Evolutionary conservation across 148 eudicot species (phyloP).

Genomic region (Rhododendron henanense): DNA sequence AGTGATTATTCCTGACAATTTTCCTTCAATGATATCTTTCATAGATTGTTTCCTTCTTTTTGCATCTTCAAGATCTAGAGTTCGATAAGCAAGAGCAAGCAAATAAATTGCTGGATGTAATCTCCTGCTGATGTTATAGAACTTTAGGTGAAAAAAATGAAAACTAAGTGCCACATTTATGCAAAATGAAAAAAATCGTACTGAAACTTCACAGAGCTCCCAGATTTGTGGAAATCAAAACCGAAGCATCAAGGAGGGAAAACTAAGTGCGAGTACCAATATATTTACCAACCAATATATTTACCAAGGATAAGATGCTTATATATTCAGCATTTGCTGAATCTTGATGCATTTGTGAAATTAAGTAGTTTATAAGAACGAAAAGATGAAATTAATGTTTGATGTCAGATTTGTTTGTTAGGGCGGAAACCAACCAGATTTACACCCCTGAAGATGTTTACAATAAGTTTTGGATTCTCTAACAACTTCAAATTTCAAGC

Average conservation of each 20-base stretch:
- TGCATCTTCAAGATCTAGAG: constrained; percentile 72
- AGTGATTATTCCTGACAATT: constrained; percentile 40
- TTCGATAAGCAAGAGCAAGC: constrained; percentile 90
- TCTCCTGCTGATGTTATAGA: constrained; percentile 49
- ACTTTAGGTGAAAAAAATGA: not conserved
- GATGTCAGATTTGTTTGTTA: not conserved
- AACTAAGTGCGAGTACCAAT: not conserved
- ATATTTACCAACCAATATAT: not conserved
- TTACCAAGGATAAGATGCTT: not conserved
- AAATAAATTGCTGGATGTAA: constrained; percentile 95
- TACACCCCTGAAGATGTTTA: not conserved
- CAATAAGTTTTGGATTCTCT: not conserved
- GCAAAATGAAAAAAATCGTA: not conserved
- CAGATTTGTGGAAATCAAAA: not conserved
- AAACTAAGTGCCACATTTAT: not conserved
- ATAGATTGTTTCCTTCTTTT: constrained; percentile 47
- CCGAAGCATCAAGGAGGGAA: not conserved
- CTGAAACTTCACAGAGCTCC: not conserved
- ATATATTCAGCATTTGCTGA: not conserved
- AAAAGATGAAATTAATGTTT: no score
- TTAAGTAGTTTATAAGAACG: not conserved
- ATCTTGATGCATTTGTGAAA: not conserved
- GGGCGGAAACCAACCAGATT: not conserved
- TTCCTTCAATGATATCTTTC: constrained; percentile 43
- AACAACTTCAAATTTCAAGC: constrained; percentile 5